These are phyloP conservation scores for Vicia faba DNA, from an alignment of 306 rosid species.

Conservation along the genomic window DNA sequence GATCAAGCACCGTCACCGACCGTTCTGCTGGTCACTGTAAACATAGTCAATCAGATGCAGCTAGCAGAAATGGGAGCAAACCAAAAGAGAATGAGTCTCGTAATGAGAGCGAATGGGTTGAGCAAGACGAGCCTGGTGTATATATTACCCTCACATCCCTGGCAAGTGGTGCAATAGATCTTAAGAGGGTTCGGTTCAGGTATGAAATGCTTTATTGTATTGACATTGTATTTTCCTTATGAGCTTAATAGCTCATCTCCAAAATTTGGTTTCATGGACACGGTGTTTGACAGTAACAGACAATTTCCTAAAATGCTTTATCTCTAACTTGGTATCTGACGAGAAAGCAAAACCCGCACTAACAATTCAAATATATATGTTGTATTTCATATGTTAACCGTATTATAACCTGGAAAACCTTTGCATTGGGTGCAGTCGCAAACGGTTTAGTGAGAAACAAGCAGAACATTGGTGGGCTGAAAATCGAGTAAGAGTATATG, in stretches of 20 bases:
- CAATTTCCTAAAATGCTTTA: slow-evolving; percentile 7
- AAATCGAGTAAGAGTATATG: slow-evolving; percentile 82
- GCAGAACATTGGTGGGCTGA: slow-evolving; percentile 99
- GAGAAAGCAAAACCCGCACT: background rate
- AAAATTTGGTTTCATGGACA: slow-evolving; percentile 1
- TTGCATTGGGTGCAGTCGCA: slow-evolving; percentile 67
- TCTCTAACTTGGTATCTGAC: slow-evolving; percentile 4
- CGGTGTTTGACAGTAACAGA: background rate
- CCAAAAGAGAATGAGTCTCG: slow-evolving; percentile 73
- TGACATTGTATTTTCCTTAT: slow-evolving; percentile 17
- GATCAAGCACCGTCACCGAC: slow-evolving; percentile 56
- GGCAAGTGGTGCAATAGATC: slow-evolving; percentile 85
- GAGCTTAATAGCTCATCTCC: background rate
- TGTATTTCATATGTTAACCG: background rate
- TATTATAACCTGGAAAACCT: slow-evolving; percentile 26
- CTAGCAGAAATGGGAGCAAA: slow-evolving; percentile 72
- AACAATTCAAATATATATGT: slow-evolving; percentile 8
- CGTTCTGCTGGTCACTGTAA: slow-evolving; percentile 61
- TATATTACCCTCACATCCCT: slow-evolving; percentile 86
- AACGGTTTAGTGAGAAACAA: slow-evolving; percentile 93
- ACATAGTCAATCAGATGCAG: slow-evolving; percentile 63
- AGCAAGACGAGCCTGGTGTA: slow-evolving; percentile 96
- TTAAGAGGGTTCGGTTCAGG: slow-evolving; percentile 98
- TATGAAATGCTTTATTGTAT: slow-evolving; percentile 41
- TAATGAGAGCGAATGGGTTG: slow-evolving; percentile 84